Evolutionary conservation across 2,329 filamentous ascomycete species (phyloP), one percentile per base, ranked within the genome.

Genomic region (Cladorrhinum sp.): DNA sequence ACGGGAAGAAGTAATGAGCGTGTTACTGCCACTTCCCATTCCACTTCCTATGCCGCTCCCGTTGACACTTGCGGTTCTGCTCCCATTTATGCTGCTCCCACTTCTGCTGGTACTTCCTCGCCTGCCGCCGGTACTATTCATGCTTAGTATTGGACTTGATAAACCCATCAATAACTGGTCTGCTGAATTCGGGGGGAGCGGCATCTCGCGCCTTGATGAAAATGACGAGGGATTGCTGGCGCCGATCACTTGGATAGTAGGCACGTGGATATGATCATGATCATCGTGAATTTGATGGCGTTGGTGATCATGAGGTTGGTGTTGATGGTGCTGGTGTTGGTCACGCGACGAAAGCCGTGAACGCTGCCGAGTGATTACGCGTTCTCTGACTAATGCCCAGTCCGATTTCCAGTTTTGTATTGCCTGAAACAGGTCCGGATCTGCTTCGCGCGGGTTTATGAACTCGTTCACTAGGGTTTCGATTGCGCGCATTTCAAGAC

Each of bases 391-490:
- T 12, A 48, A 50, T 16, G 77, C 73, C 79, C 84, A 88, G 67
- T 87, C 85, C 29, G 80, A 72, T 71, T 86, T 87, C 81, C 85
- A 88, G 64, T 79, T 79, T 61, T 78, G 74, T 64, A 88, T 86
- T 70, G 83, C 85, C 63, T 81, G 78, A 62, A 80, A 76, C 32
- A 88, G 79, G 61, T 86, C 84, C 25, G 78, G 75, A 69, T 86
- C 82, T 1, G 77, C 77, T 59, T 79, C 78, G 49, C 76, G 78
- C 77, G 60, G 71, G 4, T 81, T 75, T n/a, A 80, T 71, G 62
- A 78, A 76, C 63, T 72, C 71, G 36, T 76, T 76, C 69, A 81
- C 80, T 65, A 85, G 82, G 18, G 85, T 80, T 74, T 88, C 84
- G 65, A 88, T 80, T 22, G 82, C 84, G 65, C 85, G 84, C 63